A percentile compares a stretch with the other conserved stretches of the same genome.
These are phyloP conservation scores for Eucalyptus brandiana DNA, from an alignment of 345 rosid genomes.

Conservation along the genomic window DNA sequence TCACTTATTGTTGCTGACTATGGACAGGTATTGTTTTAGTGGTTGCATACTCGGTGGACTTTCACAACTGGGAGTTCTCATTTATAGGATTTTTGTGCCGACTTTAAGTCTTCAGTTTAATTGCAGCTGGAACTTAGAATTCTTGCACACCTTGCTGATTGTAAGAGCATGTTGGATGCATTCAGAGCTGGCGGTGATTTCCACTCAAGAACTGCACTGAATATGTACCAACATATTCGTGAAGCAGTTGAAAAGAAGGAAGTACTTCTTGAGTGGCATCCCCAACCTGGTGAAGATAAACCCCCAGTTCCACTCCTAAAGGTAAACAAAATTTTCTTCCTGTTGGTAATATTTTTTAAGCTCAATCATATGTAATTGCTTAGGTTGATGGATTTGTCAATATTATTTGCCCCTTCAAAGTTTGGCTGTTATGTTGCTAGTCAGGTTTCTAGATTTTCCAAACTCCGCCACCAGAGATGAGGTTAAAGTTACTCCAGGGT, in stretches of 20 bases:
- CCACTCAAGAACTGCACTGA: conserved; percentile 96
- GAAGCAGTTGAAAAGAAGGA: conserved; percentile 59
- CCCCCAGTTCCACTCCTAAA: conserved; percentile 92
- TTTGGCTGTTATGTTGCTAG: neutral
- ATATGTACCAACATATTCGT: conserved; percentile 89
- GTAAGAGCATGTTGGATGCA: conserved; percentile 96
- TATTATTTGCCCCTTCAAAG: neutral
- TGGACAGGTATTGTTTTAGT: conserved; percentile 57
- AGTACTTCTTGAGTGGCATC: conserved; percentile 95
- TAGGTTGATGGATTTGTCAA: neutral
- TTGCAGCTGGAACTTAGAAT: conserved; percentile 92
- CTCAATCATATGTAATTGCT: neutral
- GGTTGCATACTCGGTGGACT: neutral
- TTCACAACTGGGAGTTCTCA: neutral
- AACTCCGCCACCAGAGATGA: neutral
- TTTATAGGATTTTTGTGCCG: neutral
- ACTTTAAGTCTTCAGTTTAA: neutral
- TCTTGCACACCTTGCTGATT: conserved; percentile 89
- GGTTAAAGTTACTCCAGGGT: neutral
- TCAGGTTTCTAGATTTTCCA: neutral
- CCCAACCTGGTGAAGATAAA: conserved; percentile 81
- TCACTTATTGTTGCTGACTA: conserved; percentile 97
- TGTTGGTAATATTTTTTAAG: neutral
- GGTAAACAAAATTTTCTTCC: conserved; percentile 21
- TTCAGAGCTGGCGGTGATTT: conserved; percentile 97